A percentile compares a stretch with the other conserved stretches of the same genome.
Evolutionary conservation across 306 rosid species (phyloP).

Genomic region (Echinosophora koreensis): DNA sequence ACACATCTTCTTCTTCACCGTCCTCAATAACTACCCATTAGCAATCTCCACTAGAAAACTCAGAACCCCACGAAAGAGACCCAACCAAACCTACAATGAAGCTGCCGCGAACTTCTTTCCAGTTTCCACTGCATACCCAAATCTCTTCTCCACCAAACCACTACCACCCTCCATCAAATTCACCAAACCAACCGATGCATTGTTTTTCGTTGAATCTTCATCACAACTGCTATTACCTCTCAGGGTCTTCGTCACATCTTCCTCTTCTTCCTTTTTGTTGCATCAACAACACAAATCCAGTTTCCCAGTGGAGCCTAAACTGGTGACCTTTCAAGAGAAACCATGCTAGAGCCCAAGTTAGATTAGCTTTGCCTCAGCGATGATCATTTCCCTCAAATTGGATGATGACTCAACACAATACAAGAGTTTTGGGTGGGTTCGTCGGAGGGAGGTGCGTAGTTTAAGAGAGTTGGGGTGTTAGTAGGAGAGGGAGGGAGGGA

Average conservation of each 20-base stretch:
- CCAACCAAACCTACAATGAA: constrained; percentile 93
- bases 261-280: constrained; percentile 58
- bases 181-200: constrained; percentile 51
- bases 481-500: no score
- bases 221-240: constrained; percentile 70
- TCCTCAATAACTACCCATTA: constrained; percentile 77
- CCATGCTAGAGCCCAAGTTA: no score
- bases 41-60: constrained; percentile 79
- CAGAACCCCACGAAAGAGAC: constrained; percentile 83
- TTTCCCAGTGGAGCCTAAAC: no score
- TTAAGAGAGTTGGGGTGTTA: no score
- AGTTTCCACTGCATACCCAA: constrained; percentile 71
- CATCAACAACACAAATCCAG: constrained; percentile 25
- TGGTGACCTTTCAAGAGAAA: no score
- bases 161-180: constrained; percentile 3
- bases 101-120: constrained; percentile 80
- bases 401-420: no score
- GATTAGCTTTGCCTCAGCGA: no score
- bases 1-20: constrained; percentile 69
- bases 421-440: no score
- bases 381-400: no score
- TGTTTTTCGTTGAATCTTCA: constrained; percentile 43
- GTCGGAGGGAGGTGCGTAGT: no score
- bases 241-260: constrained; percentile 54
- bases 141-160: constrained; percentile 69